phyloP scores from a whole-genome alignment of 306 rosid species.

The Rubus idaeus region DNA sequence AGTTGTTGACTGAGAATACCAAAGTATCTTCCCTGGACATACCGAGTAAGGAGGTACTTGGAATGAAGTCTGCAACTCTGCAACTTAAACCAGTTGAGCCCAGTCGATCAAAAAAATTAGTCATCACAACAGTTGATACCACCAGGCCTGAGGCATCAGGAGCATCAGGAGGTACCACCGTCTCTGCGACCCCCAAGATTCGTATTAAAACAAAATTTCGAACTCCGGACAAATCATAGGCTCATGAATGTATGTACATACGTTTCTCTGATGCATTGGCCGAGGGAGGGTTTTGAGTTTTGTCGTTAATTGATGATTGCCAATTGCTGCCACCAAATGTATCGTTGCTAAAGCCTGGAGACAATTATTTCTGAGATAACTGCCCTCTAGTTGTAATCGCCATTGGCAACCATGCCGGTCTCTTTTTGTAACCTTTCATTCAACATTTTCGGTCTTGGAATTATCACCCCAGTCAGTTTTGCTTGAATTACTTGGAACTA shows the following conservation, averaged over 20 bases:
- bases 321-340: background rate
- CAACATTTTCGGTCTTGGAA: background rate
- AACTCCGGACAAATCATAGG: constrained; percentile 43
- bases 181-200: constrained; percentile 59
- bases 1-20: constrained; percentile 36
- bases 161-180: constrained; percentile 47
- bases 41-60: constrained; percentile 45
- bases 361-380: background rate
- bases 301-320: background rate
- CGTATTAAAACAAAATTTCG: constrained; percentile 77
- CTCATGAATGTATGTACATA: background rate
- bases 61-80: constrained; percentile 28
- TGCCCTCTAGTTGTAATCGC: background rate
- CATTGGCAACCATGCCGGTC: background rate
- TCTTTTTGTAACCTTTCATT: background rate
- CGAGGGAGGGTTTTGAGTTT: background rate
- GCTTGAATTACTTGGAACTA: background rate
- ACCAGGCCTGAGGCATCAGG: constrained; percentile 52
- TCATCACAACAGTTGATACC: constrained; percentile 28
- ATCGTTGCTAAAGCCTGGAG: background rate
- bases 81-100: constrained; percentile 51
- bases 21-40: constrained; percentile 35
- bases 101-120: constrained; percentile 48
- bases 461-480: background rate
- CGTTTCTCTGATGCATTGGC: background rate